phyloP scores from a whole-genome alignment of 2,329 filamentous ascomycete genomes.

The Sarocladiaceae sp. region DNA sequence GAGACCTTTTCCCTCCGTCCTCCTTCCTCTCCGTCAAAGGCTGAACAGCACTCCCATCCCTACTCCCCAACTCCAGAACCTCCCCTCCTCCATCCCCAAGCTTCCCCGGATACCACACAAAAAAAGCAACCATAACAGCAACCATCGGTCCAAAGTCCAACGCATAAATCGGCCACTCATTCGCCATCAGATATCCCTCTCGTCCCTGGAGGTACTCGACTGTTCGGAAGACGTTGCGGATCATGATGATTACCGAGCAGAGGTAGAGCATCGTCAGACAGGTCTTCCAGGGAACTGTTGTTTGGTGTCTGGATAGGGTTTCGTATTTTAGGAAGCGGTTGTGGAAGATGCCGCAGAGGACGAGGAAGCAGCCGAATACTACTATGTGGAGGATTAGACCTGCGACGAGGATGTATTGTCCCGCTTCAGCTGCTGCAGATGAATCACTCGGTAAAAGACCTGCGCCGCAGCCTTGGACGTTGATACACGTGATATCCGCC shows the following conservation, averaged over 20 bases:
- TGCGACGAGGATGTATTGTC: slow-evolving; percentile 3
- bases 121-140: neutral
- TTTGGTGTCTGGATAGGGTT: neutral
- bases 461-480: neutral
- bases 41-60: neutral
- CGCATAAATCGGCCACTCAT: slow-evolving; percentile 5
- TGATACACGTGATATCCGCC: slow-evolving; percentile 3
- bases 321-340: neutral
- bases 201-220: slow-evolving; percentile 33
- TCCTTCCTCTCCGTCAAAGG: neutral
- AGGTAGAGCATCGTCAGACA: slow-evolving; percentile 19
- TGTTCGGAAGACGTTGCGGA: slow-evolving; percentile 34
- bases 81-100: neutral
- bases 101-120: neutral
- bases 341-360: neutral
- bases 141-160: slow-evolving; percentile 1
- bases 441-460: neutral
- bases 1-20: no score
- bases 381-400: neutral
- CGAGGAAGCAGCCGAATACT: neutral
- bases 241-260: slow-evolving; percentile 28
- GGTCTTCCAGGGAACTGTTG: slow-evolving; percentile 20
- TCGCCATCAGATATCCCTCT: slow-evolving; percentile 22
- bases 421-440: neutral
- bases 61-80: neutral